Evolutionary conservation across 1,284 basidiomycete genomes (phyloP), one percentile per base, ranked within the genome.

Genomic region (Leccinum pallidistipes): DNA sequence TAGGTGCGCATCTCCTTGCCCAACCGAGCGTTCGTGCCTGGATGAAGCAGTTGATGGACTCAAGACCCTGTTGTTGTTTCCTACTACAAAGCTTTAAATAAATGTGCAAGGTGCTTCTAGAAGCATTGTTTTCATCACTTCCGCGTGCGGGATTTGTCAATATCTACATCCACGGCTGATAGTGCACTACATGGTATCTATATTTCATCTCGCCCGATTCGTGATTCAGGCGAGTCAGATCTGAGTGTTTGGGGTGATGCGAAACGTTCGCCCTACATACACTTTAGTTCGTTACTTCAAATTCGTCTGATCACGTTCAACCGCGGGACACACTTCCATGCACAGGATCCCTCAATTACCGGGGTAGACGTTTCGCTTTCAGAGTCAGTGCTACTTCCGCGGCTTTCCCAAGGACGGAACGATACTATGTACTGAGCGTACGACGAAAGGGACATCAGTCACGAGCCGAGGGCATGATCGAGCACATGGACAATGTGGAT

Each of bases 1-100:
- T 81, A 43, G 5, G 12, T 10, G 9, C 4, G 7, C 8, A 16
- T 10, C 16, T 18, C 40, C 40, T 18, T 43, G n/a, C 40, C 9
- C n/a, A 40, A 8, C 38, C 38, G 3, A n/a, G 10, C 6, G 5
- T 18, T 11, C 40, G 16, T 43, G n/a, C 40, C 10, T 43, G 40
- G n/a, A n/a, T 18, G 38, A n/a, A n/a, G 16, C 38, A n/a, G 16
- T 8, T 8, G 36, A 16, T 14, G 40, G 8, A n/a, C 16, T 9
- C n/a, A n/a, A n/a, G 38, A 38, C 38, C 16, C 16, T 8, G n/a
- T 43, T 1, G 40, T 43, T 43, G 40, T 40, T 0, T 40, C 38
- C 16, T 40, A 40, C 38, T 8, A 3, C 38, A 40, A n/a, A 40
- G n/a, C 18, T 43, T 18, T 10, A 3, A 43, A 18, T 11, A 11